phyloP scores from a whole-genome alignment of 257 asterid species.

The Fraxinus pennsylvanica region DNA sequence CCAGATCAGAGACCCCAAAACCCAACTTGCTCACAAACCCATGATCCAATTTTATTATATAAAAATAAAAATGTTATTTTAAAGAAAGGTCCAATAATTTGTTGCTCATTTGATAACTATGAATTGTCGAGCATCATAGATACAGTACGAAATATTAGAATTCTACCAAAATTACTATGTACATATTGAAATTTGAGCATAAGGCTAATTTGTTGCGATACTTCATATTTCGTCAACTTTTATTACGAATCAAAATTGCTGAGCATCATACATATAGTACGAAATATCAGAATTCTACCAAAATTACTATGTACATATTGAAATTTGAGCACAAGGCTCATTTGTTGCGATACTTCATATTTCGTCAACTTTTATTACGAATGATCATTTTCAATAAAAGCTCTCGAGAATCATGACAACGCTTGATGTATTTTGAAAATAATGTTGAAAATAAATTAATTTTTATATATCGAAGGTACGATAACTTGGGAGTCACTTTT shows the following conservation, averaged over 20 bases:
- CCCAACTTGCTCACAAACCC: slow-evolving; percentile 2
- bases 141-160: background rate
- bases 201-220: background rate
- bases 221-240: too few species aligned
- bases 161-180: slow-evolving; percentile 12
- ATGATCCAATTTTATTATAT: background rate
- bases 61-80: background rate
- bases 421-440: background rate
- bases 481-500: background rate
- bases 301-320: too few species aligned
- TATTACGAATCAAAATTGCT: too few species aligned
- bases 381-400: too few species aligned
- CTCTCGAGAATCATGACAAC: slow-evolving; percentile 3
- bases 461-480: background rate
- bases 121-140: slow-evolving; percentile 4
- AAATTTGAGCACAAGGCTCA: background rate
- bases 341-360: background rate
- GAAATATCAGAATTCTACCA: slow-evolving; percentile 22
- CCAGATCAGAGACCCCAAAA: slow-evolving; percentile 18
- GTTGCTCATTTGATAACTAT: slow-evolving; percentile 25
- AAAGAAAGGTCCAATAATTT: slow-evolving; percentile 14
- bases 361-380: slow-evolving; percentile 2
- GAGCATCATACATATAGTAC: background rate
- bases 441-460: too few species aligned
- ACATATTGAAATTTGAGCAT: too few species aligned